phyloP scores from a whole-genome alignment of 345 rosid genomes.

The Odontarrhena argentea region DNA sequence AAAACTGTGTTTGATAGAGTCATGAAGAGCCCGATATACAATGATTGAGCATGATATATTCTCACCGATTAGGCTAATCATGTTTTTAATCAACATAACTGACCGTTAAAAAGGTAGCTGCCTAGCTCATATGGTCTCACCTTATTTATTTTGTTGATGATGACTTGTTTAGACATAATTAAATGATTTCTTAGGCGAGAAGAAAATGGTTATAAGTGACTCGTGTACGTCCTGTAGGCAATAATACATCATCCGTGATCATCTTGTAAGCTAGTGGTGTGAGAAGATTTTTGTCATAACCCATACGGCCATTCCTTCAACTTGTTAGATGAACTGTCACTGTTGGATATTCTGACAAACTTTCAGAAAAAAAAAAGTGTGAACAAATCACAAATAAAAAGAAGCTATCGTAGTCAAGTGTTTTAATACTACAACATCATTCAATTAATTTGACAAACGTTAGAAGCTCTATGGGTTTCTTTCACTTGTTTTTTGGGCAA shows the following conservation, averaged over 20 bases:
- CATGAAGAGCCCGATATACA: too few species aligned
- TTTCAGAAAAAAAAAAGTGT: not conserved
- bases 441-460: not conserved
- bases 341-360: slow-evolving; percentile 14
- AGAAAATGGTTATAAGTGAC: not conserved
- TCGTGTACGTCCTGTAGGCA: not conserved
- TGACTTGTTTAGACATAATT: not conserved
- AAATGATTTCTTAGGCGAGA: not conserved
- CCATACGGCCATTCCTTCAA: slow-evolving; percentile 8
- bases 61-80: not conserved
- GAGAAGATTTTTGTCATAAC: not conserved
- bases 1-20: too few species aligned
- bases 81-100: not conserved
- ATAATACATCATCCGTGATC: not conserved
- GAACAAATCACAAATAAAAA: not conserved
- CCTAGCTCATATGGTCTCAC: not conserved
- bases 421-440: not conserved
- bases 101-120: not conserved
- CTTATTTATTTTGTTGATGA: not conserved
- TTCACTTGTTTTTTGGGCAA: too few species aligned
- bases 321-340: not conserved
- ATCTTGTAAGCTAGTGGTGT: not conserved
- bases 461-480: not conserved
- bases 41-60: not conserved
- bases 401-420: not conserved